Conservation (phyloP, 2,329 filamentous ascomycete species). For the Stachybotrys chlorohalonatus region DNA sequence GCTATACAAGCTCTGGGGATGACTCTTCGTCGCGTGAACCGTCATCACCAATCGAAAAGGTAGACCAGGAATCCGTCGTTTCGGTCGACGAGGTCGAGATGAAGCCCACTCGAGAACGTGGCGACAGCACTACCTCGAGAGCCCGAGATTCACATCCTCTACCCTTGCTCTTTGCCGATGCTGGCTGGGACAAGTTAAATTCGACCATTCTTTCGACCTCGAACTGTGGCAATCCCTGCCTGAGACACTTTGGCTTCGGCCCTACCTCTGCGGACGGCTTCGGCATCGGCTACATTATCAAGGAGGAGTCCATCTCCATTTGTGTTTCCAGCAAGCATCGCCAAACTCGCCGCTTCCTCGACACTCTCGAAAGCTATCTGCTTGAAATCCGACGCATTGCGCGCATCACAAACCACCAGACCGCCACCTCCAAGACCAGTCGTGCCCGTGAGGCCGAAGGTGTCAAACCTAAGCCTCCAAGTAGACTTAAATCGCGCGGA, state of each 20-base stretch:
- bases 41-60: slow-evolving; percentile 40
- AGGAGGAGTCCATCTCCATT: slow-evolving; percentile 66
- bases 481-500: slow-evolving; percentile 61
- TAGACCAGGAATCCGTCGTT: slow-evolving; percentile 39
- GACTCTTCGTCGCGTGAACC: slow-evolving; percentile 37
- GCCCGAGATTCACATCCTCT: slow-evolving; percentile 41
- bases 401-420: slow-evolving; percentile 51
- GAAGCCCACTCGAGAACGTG: slow-evolving; percentile 33
- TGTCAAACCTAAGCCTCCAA: slow-evolving; percentile 24
- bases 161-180: slow-evolving; percentile 76
- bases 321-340: slow-evolving; percentile 90
- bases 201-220: slow-evolving; percentile 90
- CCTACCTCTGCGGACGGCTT: slow-evolving; percentile 91
- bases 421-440: slow-evolving; percentile 30
- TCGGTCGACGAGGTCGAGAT: slow-evolving; percentile 20
- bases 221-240: slow-evolving; percentile 95
- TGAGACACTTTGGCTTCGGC: slow-evolving; percentile 94
- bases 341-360: slow-evolving; percentile 84
- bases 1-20: slow-evolving; percentile 53
- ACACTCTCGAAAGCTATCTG: slow-evolving; percentile 82
- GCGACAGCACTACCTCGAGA: slow-evolving; percentile 46
- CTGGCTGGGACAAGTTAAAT: slow-evolving; percentile 92
- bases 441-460: slow-evolving; percentile 46
- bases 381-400: slow-evolving; percentile 83
- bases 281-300: slow-evolving; percentile 98